Evolutionary conservation across 139 green algal species (phyloP).

Genomic region (Astrephomene gubernaculifera): DNA sequence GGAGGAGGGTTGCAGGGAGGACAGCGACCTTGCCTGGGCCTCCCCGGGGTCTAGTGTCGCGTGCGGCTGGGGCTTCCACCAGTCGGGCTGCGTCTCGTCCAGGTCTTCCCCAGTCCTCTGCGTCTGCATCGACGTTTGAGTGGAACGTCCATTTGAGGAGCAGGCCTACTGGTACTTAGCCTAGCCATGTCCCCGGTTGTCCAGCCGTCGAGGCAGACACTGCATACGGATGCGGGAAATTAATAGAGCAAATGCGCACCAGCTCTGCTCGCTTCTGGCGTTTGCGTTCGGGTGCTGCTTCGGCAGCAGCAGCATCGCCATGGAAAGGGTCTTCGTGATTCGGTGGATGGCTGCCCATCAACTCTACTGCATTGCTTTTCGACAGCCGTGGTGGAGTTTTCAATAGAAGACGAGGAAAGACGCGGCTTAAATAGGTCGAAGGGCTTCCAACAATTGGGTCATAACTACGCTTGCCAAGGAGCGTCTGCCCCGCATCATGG

Average conservation of each 20-base stretch:
- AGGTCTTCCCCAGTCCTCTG: background rate
- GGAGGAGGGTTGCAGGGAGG: too few relatives aligned
- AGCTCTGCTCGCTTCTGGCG: background rate
- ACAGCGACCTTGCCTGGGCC: slow-evolving; percentile 5
- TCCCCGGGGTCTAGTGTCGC: slow-evolving; percentile 34
- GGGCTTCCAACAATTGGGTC: background rate
- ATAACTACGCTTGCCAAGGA: background rate
- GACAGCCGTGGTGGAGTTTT: background rate
- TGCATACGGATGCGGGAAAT: too few relatives aligned
- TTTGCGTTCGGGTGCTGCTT: background rate
- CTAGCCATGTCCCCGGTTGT: too few relatives aligned
- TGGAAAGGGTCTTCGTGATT: background rate
- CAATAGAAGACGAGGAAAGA: background rate
- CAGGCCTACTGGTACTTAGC: too few relatives aligned
- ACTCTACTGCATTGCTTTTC: background rate
- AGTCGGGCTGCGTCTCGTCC: background rate
- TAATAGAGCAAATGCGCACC: too few relatives aligned
- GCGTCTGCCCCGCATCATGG: background rate
- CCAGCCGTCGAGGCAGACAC: too few relatives aligned
- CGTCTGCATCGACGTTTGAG: too few relatives aligned
- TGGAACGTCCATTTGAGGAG: too few relatives aligned
- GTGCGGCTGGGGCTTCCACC: slow-evolving; percentile 38
- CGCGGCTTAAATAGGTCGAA: background rate
- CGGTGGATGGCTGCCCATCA: slow-evolving; percentile 15
- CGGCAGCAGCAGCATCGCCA: background rate